Percentiles rank a stretch among this genome's conserved stretches.
These are phyloP conservation scores for Scytalidium lignicola DNA, from an alignment of 2,329 filamentous ascomycete species.

Conservation along the genomic window DNA sequence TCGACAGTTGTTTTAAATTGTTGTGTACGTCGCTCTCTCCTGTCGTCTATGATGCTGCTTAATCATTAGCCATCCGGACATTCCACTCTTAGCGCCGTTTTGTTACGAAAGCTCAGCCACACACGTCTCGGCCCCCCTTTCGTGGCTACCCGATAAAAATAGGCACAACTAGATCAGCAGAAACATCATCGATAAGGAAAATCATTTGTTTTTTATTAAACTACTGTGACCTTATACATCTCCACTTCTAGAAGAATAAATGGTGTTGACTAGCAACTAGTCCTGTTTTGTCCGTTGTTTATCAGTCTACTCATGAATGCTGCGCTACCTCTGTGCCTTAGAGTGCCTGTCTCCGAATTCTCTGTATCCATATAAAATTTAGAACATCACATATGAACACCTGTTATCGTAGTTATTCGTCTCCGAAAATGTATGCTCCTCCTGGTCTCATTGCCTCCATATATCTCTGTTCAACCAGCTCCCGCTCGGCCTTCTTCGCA, in stretches of 20 bases:
- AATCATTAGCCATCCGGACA: conserved; percentile 1
- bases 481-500: conserved; percentile 57
- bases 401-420: conserved; percentile 52
- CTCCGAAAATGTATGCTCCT: conserved; percentile 75
- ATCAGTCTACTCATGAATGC: too few species aligned
- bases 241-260: too few species aligned
- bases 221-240: too few species aligned
- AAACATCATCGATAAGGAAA: too few species aligned
- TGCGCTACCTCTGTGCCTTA: too few species aligned
- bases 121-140: neutral
- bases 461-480: conserved; percentile 67
- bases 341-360: too few species aligned
- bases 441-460: conserved; percentile 73
- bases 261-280: too few species aligned
- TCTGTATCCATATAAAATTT: too few species aligned
- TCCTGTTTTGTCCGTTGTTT: too few species aligned
- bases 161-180: neutral
- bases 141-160: neutral
- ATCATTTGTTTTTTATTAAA: too few species aligned
- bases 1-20: conserved; percentile 1
- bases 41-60: conserved; percentile 2
- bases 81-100: conserved; percentile 6
- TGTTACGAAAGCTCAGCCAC: neutral
- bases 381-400: too few species aligned
- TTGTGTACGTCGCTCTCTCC: neutral